phyloP scores from a whole-genome alignment of 208 protist species.

The Trichomonas gallinae region DNA sequence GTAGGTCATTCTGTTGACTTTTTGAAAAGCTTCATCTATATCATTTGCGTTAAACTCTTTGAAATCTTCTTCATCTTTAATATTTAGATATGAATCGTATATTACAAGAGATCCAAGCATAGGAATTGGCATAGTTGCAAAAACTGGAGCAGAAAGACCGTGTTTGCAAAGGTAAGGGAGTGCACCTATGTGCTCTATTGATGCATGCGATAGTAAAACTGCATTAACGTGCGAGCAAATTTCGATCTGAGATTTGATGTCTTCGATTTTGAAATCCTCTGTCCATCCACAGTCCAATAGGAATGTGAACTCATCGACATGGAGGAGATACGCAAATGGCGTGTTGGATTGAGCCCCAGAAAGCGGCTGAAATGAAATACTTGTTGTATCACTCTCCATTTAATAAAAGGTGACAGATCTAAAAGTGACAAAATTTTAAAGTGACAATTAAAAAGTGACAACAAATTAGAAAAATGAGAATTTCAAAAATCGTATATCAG shows the following conservation, averaged over 20 bases:
- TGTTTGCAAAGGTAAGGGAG: not conserved
- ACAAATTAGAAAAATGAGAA: too few relatives aligned
- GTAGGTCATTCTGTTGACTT: not conserved
- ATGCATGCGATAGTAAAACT: not conserved
- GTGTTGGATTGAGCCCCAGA: not conserved
- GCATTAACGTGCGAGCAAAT: not conserved
- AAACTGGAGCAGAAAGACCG: not conserved
- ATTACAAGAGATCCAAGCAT: not conserved
- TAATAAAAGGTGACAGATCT: not conserved
- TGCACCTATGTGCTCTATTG: slow-evolving; percentile 4
- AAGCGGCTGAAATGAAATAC: not conserved
- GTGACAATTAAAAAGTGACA: too few relatives aligned
- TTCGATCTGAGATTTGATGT: not conserved
- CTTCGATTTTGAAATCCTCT: not conserved
- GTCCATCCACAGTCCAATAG: slow-evolving; percentile 6
- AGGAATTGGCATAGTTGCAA: not conserved
- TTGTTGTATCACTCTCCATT: not conserved
- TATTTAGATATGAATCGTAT: not conserved
- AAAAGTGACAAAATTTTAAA: too few relatives aligned
- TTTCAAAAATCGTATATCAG: too few relatives aligned
- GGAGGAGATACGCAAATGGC: not conserved
- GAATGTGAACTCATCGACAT: slow-evolving; percentile 5
- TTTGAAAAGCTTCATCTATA: not conserved
- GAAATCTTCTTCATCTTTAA: not conserved
- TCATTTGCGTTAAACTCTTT: not conserved